Conservation (phyloP, 1,284 basidiomycete species). For the Flammula alnicola region DNA sequence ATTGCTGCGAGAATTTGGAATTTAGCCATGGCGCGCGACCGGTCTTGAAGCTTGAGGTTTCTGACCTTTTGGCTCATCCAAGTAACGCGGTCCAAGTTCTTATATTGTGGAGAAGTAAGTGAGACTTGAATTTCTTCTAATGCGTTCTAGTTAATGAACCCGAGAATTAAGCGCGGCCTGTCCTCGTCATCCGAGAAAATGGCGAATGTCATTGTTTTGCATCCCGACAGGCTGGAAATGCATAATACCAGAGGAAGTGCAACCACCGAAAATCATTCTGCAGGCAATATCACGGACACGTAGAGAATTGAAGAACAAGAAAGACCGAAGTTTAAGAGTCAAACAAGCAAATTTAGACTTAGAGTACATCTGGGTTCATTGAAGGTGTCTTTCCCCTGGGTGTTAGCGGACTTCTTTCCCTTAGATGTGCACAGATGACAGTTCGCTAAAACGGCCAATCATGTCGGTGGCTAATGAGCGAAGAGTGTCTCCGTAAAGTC, state of each 20-base stretch:
- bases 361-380: not conserved
- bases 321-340: constrained; percentile 23
- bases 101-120: constrained; percentile 8
- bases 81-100: not conserved
- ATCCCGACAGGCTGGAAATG: not conserved
- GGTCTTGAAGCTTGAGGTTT: not conserved
- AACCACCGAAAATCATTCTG: not conserved
- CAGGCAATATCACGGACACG: not conserved
- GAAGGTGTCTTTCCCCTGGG: not conserved
- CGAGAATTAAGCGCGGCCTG: constrained; percentile 21
- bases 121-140: not conserved
- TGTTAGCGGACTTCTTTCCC: not conserved
- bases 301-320: constrained; percentile 7
- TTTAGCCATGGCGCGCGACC: constrained; percentile 28
- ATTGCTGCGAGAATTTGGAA: constrained; percentile 29
- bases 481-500: not conserved
- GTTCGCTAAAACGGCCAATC: not conserved
- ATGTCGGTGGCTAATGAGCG: too few species aligned
- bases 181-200: constrained; percentile 19
- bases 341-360: constrained; percentile 5
- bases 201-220: constrained; percentile 9
- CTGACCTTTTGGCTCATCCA: not conserved
- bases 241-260: not conserved
- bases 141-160: not conserved
- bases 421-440: not conserved